Evolutionary conservation across 495 filamentous ascomycete species (phyloP).

Genomic region (Neurospora sp.): DNA sequence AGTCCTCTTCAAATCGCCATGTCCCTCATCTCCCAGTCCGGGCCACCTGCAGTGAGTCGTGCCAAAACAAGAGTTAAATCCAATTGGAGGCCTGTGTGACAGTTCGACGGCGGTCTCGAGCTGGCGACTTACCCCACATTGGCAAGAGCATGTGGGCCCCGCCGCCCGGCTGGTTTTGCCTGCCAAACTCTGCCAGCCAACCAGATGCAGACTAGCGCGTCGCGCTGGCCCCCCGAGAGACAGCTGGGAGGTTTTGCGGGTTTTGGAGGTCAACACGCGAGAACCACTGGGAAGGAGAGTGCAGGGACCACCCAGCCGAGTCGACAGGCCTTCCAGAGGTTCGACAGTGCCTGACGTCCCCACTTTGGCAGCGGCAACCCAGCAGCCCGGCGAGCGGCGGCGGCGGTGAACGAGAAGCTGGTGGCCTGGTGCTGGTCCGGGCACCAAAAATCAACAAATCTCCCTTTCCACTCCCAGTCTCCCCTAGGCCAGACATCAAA

Average conservation of each 20-base stretch:
- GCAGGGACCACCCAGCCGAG: conserved; percentile 20
- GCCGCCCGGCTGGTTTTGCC: neutral
- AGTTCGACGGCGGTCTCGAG: neutral
- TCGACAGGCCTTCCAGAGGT: conserved; percentile 8
- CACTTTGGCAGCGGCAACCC: conserved; percentile 9
- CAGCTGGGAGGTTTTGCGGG: conserved; percentile 1
- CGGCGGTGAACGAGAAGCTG: conserved; percentile 19
- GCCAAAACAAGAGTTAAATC: neutral
- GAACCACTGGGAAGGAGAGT: neutral
- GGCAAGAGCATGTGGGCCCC: neutral
- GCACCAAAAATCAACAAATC: conserved; percentile 32
- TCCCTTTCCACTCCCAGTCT: conserved; percentile 9
- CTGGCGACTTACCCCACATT: neutral
- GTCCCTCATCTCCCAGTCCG: neutral
- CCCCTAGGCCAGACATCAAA: conserved; percentile 4
- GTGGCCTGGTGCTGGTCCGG: neutral
- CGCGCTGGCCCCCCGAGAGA: conserved; percentile 7
- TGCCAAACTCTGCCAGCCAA: neutral
- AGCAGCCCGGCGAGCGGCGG: conserved; percentile 10
- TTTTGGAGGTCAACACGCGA: conserved; percentile 21
- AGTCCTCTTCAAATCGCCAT: neutral
- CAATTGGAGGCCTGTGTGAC: neutral
- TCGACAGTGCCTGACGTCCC: conserved; percentile 21
- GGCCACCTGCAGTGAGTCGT: neutral
- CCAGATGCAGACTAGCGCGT: conserved; percentile 12